Base-by-base conservation (phyloP, 2,329 filamentous ascomycete genomes). In the Cladophialophora immunda region DNA sequence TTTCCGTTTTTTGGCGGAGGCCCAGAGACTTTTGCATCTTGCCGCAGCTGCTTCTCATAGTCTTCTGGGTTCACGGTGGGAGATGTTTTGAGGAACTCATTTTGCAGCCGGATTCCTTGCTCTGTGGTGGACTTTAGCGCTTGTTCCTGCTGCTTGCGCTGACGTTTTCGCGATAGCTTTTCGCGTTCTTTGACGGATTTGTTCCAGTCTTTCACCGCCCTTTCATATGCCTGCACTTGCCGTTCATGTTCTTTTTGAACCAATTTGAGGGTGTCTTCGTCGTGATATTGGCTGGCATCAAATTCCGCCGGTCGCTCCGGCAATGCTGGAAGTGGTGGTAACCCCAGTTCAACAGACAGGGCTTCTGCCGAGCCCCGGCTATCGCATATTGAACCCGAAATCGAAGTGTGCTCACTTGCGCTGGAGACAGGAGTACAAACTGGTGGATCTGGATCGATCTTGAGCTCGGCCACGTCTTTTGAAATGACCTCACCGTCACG, bases 191-290 rank as follows among this genome's bases (percentile, higher is more conserved):
- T 71, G 57, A 92, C 81, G 9, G 86, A 84, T 71, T 86, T 90
- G 45, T 89, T 85, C 38, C 87, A 87, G 66, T 89, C 85, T 76
- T 91, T 92, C 67, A 91, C 77, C 11, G 88, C 86, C 73, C 87
- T 84, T 30, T 90, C 85, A 75, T 92, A 90, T 8, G 83, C 82
- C 74, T 92, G 92, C 34, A 87, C 81, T 0, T 83, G 81, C 13
- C 85, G 84, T 59, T 87, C 86, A 63, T 88, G 83, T 72, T 92
- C 89, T 65, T 89, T 91, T 72, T 92, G 88, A 1, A 89, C 90
- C 47, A 88, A 83, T 72, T 91, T 92, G 8, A 87, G 86, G 30
- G 86, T 81, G 6, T 87, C 85, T 73, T 90, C 90, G 77, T 92
- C 88, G 1, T 84, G 79, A 74, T 87, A 89, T 55, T 82, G 79